Base-by-base conservation (phyloP, 2,329 filamentous ascomycete species). In the Xylariomycetidae sp. region DNA sequence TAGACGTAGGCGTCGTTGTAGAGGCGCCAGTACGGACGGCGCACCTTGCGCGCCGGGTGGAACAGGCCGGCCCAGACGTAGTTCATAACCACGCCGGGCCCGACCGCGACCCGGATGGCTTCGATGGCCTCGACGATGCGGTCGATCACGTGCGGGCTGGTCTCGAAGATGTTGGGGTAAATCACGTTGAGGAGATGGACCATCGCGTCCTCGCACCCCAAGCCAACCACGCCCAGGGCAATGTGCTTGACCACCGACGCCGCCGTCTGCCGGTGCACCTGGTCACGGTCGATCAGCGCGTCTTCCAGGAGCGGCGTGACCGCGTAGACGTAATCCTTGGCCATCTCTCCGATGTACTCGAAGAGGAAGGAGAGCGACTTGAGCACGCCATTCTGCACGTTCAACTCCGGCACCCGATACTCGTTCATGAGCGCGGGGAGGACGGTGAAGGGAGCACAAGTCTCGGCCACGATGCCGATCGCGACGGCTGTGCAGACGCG, bases 361-460 rank as follows among this genome's bases (percentile, higher is more conserved):
- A 96, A 98, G 40, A 98, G 72, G 73, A 98, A 98, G 6, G 86
- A 93, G 33, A 98, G 74, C 5, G 89, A 89, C 61, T 98, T 98
- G 56, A 98, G 79, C 20, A 98, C 92, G 65, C 92, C 92, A 50
- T 98, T 98, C 59, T 98, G 92, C 17, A 98, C 92, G 57, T 98
- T 98, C 47, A 98, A 81, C 63, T 98, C 92, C 0, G 92, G 92
- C 7, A 98, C 92, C 34, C 92, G 84, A 62, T 98, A 98, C 61
- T 98, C 92, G 65, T 98, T 98, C 93, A 98, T 98, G 41, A 98
- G 69, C 3, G 92, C 92, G 0, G 92, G 92, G n/a, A 98, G 80
- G 4, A 98, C 92, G 0, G 92, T 98, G 63, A 98, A 98, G 0
- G 93, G 92, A 5, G 90, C 92, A 58, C 92, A 98, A 20, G 92